Base-by-base conservation (phyloP, 257 asterid genomes). In the Petrea volubilis region DNA sequence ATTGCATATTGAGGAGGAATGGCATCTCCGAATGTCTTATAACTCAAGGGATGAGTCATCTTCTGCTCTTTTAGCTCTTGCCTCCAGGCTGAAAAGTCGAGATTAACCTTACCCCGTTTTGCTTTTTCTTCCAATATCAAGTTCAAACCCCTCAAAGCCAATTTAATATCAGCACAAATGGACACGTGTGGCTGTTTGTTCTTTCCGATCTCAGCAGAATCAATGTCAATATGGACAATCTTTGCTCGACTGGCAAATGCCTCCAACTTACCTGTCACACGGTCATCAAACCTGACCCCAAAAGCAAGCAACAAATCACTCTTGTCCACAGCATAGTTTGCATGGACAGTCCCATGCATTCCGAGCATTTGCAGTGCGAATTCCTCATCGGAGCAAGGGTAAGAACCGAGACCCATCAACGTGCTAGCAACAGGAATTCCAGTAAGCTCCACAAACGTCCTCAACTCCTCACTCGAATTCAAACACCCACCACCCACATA, bases 401-500 rank as follows among this genome's bases (percentile, higher is more conserved):
- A 81, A 13, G 89, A 79, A 20, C 98, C 96, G 3, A 87, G 83
- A 1, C 96, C 96, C 96, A 89, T 92, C 70, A 92, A 55, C 0
- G 97, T 92, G 72, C 93, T 87, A 0, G 96, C 92, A 12, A 92
- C 96, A 0, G 96, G 97, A 55, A 89, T 81, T n/a, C 92, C 89
- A 0, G 96, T 92, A 12, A 87, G 79, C 73, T 82, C 86, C 20
- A 87, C 96, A 20, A 92, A 92, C 63, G 60, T 72, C 58, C 73
- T 86, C 66, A 89, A 79, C 81, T 92, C 97, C 50, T 81, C 81
- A 25, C 92, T 80, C 0, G 96, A 86, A 70, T 87, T 90, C 79
- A 86, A 71, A 77, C 95, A 87, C n/a, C 97, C 97, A 15, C 97
- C 97, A 10, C 96, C 97, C 0, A 90, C 92, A 78, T 92, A 92